Evolutionary conservation across 371 early-diverging fungal genomes (phyloP), one percentile per base, ranked within the genome.

Genomic region (Thermomucor indicae-seudaticae): DNA sequence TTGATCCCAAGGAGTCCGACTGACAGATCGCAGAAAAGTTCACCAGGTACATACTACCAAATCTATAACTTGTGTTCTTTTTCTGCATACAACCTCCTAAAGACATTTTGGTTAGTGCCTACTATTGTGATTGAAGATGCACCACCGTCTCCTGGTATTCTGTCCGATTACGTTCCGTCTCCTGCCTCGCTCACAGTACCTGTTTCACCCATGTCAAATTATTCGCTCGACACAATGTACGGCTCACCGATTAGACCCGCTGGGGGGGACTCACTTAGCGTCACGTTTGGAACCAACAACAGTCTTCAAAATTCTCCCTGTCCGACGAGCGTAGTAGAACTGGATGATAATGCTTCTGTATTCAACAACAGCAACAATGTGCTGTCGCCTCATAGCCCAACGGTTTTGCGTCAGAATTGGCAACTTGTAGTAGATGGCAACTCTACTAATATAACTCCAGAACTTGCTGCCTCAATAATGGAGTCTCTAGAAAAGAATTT

Each of bases 91-190:
- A 14, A 7, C 28, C 27, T 24, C 3, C 1, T 20, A 25, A 23
- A 24, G 3, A 19, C 16, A 25, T 20, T 16, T 6, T 3, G 4
- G 19, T 5, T 48, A 53, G 68, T 71, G 0, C 72, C 72, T n/a
- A 65, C 65, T 3, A 71, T 71, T 23, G 60, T 71, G 8, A 62
- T 71, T 22, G 53, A 65, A 29, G 67, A 58, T 47, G 65, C 55
- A 2, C 37, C 62, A 1, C 44, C 46, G 6, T 49, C 59, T 23
- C 49, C 50, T 23, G 53, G 28, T 27, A 32, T n/a, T n/a, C 43
- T 35, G 8, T 46, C 47, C 0, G 51, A 43, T 17, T 43, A 34
- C 20, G 20, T 40, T 10, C 52, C 45, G 1, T 54, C 54, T 6
- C 54, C 54, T 4, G 41, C 31, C 4, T 52, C 52, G n/a, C 43